These are phyloP conservation scores for Amniculicola lignicola DNA, from an alignment of 495 filamentous ascomycete species.

Conservation along the genomic window DNA sequence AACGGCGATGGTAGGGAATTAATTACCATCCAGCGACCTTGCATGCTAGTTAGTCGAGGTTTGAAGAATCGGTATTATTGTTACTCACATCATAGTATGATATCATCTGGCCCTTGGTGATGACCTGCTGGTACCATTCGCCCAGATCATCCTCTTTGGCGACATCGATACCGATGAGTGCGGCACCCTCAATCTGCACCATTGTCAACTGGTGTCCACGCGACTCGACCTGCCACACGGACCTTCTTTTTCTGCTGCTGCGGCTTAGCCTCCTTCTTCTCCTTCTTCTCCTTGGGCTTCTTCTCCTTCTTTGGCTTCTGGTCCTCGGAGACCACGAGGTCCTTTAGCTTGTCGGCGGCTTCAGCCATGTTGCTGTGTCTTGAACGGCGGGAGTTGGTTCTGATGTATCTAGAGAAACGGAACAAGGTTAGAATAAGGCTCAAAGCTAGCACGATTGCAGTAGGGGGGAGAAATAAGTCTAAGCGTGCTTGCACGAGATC, in stretches of 20 bases:
- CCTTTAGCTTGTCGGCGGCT: conserved; percentile 27
- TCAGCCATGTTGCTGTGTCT: conserved; percentile 24
- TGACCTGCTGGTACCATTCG: conserved; percentile 92
- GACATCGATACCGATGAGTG: conserved; percentile 80
- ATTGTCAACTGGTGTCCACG: conserved; percentile 4
- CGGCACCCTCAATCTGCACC: conserved; percentile 52
- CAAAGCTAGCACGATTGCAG: no score
- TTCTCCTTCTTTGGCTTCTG: conserved; percentile 26
- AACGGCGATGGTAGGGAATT: neutral
- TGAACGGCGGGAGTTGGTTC: neutral
- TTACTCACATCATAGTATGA: conserved; percentile 93
- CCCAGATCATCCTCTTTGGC: conserved; percentile 83
- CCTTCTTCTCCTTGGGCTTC: conserved; percentile 1
- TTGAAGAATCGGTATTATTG: neutral
- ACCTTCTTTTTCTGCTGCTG: conserved; percentile 31
- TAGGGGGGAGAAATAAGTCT: no score
- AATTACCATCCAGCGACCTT: conserved; percentile 23
- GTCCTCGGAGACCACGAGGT: conserved; percentile 24
- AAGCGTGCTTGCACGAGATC: no score
- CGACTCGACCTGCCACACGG: neutral
- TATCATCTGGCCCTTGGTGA: conserved; percentile 92
- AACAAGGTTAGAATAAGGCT: neutral
- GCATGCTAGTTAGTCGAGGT: neutral
- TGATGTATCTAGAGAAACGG: no score
- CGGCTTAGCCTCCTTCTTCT: conserved; percentile 22